Evolutionary conservation across 2,329 filamentous ascomycete genomes (phyloP), one percentile per base, ranked within the genome.

Genomic region (Ascosphaera pollenicola): DNA sequence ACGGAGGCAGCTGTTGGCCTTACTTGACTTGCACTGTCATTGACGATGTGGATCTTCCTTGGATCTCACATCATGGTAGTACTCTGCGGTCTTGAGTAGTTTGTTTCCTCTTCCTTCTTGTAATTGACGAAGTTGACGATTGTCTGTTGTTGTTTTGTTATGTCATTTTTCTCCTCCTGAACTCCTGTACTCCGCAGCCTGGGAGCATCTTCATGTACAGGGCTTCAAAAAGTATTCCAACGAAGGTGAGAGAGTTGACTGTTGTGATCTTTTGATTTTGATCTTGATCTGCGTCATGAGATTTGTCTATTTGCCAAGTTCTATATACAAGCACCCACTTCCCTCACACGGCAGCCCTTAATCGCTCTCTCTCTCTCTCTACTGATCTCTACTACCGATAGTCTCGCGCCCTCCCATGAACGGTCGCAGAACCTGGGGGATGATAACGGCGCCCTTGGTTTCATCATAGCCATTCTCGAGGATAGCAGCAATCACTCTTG

Each of bases 381-480:
- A 39, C 39, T 42, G 38, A 26, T 31, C 42, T 18, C 41, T 43
- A 34, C 43, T 42, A 24, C 64, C 68, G 52, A 89, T 81, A 47
- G 62, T 67, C 38, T 78, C 69, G 52, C 69, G 62, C 0, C 78
- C 78, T 41, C 76, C 78, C 85, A 98, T 93, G 68, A 76, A 95
- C 17, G 72, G 73, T 51, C 77, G 67, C 53, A 98, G 57, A 15
- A 78, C 79, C 57, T 82, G 71, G 0, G 89, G 89, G 5, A 98
- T 70, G 2, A 64, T 62, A 6, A 95, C 80, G 2, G 68, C 69
- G 49, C 64, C 65, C 16, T 65, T 66, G 17, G 63, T 52, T 50
- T 84, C 77, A 50, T 89, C 71, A 80, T 85, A 98, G 1, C 83
- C 78, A 50, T 85, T 83, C 64, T 98, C 89, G 46, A 98, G 54